These are phyloP conservation scores for Phytopythium vexans DNA, from an alignment of 352 stramenopile species.

Conservation along the genomic window DNA sequence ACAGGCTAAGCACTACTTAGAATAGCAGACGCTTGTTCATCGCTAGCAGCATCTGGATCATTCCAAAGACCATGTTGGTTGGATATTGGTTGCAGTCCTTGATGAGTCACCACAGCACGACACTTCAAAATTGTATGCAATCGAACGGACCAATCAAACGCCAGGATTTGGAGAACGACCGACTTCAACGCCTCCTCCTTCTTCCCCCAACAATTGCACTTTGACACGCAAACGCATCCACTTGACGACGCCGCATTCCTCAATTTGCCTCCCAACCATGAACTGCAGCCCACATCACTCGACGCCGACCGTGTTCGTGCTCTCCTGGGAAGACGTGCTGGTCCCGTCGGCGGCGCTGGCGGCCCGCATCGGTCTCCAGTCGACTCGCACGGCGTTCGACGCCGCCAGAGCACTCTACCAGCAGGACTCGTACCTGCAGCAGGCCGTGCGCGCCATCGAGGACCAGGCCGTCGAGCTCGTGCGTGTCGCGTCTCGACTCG, in stretches of 20 bases:
- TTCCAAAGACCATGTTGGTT: no score
- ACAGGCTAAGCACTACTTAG: no score
- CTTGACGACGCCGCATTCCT: not conserved
- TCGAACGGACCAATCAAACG: no score
- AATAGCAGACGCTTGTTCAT: no score
- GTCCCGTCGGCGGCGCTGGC: conserved; percentile 40
- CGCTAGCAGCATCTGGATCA: no score
- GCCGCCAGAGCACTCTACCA: conserved; percentile 20
- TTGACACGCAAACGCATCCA: not conserved
- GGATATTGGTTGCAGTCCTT: no score
- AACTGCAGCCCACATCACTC: conserved; percentile 7
- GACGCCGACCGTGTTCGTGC: conserved; percentile 28
- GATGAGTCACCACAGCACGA: no score
- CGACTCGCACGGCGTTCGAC: conserved; percentile 27
- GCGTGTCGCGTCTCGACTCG: conserved; percentile 24
- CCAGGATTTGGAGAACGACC: no score
- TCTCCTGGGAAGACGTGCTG: conserved; percentile 62
- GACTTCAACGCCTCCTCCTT: no score
- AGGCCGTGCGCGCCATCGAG: conserved; percentile 46
- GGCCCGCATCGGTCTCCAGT: conserved; percentile 34
- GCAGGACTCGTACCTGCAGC: conserved; percentile 47
- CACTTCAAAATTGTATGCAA: no score
- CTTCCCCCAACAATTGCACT: no score
- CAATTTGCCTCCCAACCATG: conserved; percentile 3
- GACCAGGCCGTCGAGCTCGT: conserved; percentile 51